Conservation (phyloP, 2,329 filamentous ascomycete genomes). For the Polychaeton citri region DNA sequence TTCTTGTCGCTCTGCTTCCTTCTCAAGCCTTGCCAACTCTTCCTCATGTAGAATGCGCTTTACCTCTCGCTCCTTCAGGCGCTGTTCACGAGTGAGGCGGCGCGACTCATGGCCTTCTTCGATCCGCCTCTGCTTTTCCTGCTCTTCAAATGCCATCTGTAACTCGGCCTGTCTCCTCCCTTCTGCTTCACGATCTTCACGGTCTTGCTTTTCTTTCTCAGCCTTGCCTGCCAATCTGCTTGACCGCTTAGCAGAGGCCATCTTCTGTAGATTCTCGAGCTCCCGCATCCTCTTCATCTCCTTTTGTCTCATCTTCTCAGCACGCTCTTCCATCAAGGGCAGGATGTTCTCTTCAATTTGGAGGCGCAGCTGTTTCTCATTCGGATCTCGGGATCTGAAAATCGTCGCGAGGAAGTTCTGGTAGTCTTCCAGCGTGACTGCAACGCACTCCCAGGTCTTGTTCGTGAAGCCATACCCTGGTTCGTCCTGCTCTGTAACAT, state of each 20-base stretch:
- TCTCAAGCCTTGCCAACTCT: slow-evolving; percentile 65
- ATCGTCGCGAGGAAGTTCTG: slow-evolving; percentile 57
- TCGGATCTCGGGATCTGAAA: slow-evolving; percentile 62
- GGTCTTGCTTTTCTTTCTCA: slow-evolving; percentile 64
- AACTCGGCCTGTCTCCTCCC: slow-evolving; percentile 53
- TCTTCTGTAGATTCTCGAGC: slow-evolving; percentile 64
- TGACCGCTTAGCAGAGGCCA: slow-evolving; percentile 89
- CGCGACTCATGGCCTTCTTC: slow-evolving; percentile 66
- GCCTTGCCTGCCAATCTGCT: slow-evolving; percentile 73
- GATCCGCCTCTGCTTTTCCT: slow-evolving; percentile 49
- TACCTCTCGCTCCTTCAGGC: slow-evolving; percentile 71
- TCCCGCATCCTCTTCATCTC: slow-evolving; percentile 66
- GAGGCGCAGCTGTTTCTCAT: slow-evolving; percentile 66
- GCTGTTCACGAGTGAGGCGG: slow-evolving; percentile 71
- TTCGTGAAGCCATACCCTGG: slow-evolving; percentile 49
- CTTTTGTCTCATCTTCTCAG: slow-evolving; percentile 56
- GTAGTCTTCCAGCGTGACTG: slow-evolving; percentile 68
- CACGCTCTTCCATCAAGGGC: slow-evolving; percentile 69
- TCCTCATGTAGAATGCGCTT: slow-evolving; percentile 75
- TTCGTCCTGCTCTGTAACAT: slow-evolving; percentile 22
- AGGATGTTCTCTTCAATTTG: slow-evolving; percentile 66
- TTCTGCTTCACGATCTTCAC: slow-evolving; percentile 57
- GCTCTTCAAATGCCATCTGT: slow-evolving; percentile 45
- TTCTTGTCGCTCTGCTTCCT: slow-evolving; percentile 25
- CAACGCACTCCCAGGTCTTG: slow-evolving; percentile 83